Percentiles rank a stretch among this genome's conserved stretches.
Conservation (phyloP, 129 eudicot species). For the Deinandra increscens region DNA sequence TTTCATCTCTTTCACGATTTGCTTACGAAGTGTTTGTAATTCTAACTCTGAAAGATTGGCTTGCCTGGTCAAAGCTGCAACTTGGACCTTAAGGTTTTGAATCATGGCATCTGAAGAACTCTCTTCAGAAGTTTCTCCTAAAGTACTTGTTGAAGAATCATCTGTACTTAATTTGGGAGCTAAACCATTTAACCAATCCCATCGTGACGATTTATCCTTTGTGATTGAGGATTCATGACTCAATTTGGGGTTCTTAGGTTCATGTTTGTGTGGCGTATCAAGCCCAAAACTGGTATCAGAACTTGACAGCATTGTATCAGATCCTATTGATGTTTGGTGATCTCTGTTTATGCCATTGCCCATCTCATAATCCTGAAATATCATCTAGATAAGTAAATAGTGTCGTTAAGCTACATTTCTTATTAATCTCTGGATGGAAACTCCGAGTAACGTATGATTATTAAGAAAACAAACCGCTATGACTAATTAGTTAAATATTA, state of each 20-base stretch:
- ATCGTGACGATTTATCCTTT: constrained; percentile 40
- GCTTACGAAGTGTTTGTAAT: constrained; percentile 77
- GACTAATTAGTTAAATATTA: background rate
- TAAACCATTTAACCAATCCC: constrained; percentile 58
- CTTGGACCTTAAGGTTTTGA: constrained; percentile 61
- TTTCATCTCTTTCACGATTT: constrained; percentile 76
- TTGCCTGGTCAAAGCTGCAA: constrained; percentile 59
- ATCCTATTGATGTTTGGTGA: constrained; percentile 58
- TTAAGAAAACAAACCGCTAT: background rate
- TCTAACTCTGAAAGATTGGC: constrained; percentile 72
- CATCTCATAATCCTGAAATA: constrained; percentile 16
- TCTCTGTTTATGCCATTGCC: constrained; percentile 24
- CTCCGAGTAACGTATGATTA: background rate
- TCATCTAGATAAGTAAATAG: background rate
- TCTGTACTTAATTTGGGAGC: constrained; percentile 47
- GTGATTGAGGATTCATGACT: constrained; percentile 29
- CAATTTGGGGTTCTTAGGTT: constrained; percentile 31
- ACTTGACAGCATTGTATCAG: constrained; percentile 74
- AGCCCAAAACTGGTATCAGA: constrained; percentile 59
- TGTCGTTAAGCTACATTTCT: background rate
- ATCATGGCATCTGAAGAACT: constrained; percentile 40
- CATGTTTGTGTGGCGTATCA: constrained; percentile 50
- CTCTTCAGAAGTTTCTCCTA: constrained; percentile 46
- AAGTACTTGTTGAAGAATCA: constrained; percentile 64
- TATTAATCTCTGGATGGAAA: background rate